Base-by-base conservation (phyloP, 129 eudicot genomes). In the Smallanthus sonchifolius region DNA sequence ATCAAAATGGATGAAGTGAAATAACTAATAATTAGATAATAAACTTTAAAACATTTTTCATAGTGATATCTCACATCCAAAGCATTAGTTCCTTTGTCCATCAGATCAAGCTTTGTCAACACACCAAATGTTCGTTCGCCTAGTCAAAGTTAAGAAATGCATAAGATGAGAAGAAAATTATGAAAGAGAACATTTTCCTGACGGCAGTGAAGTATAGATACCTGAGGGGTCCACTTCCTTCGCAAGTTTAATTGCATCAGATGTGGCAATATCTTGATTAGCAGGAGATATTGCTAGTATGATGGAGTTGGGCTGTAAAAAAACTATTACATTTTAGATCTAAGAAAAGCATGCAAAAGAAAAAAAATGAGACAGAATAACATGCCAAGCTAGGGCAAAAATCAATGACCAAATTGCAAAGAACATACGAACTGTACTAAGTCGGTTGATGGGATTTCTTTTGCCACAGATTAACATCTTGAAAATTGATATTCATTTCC, bases 251-350 rank as follows among this genome's bases (percentile, higher is more conserved):
- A 87, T 87, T 39, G 92, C 92, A 80, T 87, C 92, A 38, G 92
- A 87, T 0, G 92, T 87, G 30, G 92, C 92, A 67, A 85, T 70
- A 85, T 87, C 92, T 72, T 87, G 92, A 44, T 87, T 87, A 56
- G 89, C 92, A n/a, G 92, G 92, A 73, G 92, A 82, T 74, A 87
- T 85, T 40, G 92, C 92, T 35, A 87, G 52, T n/a, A 87, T 85
- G 28, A 87, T 85, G 64, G 86, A 82, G 75, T 87, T 87, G n/a
- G 92, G 89, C 92, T 87, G 79, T 40, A 79, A 69, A 77, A 75
- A 30, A 14, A 71, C 56, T 36, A 51, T 34, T 56, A 55, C 24
- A 15, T 15, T 3, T 67, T 7, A 76, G 45, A 76, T 28, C 37
- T 6, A 76, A 24, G 36, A 76, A 52, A 9, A 39, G 0, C 67